Percentiles rank a stretch among this genome's conserved stretches.
Conservation (phyloP, 805 yeast species). For the Diddensiella santjacobensis region DNA sequence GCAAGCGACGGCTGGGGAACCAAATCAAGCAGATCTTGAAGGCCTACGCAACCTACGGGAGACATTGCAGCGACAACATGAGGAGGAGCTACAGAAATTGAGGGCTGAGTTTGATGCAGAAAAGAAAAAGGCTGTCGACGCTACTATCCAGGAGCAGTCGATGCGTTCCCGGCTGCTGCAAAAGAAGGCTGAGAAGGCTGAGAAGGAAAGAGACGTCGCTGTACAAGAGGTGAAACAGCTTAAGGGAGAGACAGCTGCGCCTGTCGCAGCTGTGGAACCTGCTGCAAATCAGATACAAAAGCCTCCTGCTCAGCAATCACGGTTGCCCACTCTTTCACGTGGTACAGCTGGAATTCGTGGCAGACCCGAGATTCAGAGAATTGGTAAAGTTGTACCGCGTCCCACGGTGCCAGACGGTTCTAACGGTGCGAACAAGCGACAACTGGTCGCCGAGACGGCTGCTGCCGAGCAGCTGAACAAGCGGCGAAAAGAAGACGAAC, state of each 20-base stretch:
- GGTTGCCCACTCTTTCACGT: background rate
- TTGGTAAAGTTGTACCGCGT: background rate
- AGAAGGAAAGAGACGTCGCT: constrained; percentile 34
- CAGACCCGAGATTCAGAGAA: background rate
- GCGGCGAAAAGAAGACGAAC: constrained; percentile 1
- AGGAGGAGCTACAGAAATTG: constrained; percentile 25
- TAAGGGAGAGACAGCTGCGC: background rate
- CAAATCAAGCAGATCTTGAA: constrained; percentile 15
- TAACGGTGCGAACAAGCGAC: background rate
- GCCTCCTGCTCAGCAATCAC: background rate
- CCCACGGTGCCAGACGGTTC: background rate
- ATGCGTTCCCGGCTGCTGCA: constrained; percentile 55
- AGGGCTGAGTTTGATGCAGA: constrained; percentile 40
- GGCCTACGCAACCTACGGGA: constrained; percentile 23
- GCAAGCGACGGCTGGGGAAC: background rate
- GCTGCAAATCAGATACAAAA: background rate
- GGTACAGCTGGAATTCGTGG: background rate
- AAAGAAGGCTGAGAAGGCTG: constrained; percentile 50
- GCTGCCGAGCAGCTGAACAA: background rate
- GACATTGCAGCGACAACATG: constrained; percentile 36
- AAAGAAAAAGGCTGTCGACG: constrained; percentile 41
- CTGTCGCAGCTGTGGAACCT: background rate
- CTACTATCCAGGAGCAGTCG: constrained; percentile 53
- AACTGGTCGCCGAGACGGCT: no score
- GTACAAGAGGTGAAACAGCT: background rate